Conservation (phyloP, 2,329 filamentous ascomycete genomes). For the Stagonosporopsis vannaccii region DNA sequence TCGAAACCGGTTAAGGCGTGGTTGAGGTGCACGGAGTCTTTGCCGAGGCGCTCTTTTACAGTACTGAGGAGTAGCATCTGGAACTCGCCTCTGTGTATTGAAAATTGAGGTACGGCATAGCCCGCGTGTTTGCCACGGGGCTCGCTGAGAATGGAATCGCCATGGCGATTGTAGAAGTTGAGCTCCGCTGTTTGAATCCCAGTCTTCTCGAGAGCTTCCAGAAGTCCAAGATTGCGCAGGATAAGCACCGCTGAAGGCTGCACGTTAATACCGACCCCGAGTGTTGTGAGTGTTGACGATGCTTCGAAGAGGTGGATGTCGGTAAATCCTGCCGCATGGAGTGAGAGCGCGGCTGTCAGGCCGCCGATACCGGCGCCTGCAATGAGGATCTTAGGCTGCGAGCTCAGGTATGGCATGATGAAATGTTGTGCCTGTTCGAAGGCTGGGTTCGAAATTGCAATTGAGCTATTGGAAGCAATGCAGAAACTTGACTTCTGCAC, state of each 20-base stretch:
- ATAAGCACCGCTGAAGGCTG: constrained; percentile 57
- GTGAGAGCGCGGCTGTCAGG: constrained; percentile 71
- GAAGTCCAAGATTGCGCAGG: constrained; percentile 53
- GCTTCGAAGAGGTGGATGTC: constrained; percentile 56
- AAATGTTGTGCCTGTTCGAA: background rate
- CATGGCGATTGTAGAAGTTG: constrained; percentile 56
- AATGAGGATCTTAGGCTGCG: constrained; percentile 38
- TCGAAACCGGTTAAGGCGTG: constrained; percentile 49
- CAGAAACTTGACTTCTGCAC: background rate
- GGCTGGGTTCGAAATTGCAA: background rate
- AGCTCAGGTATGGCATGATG: constrained; percentile 30
- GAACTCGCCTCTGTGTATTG: constrained; percentile 56
- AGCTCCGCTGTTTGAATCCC: constrained; percentile 54
- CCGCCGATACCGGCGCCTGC: constrained; percentile 73
- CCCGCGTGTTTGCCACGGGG: constrained; percentile 52
- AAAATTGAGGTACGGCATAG: constrained; percentile 55
- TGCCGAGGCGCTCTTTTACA: constrained; percentile 52
- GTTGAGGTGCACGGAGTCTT: constrained; percentile 49
- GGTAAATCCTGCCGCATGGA: constrained; percentile 72
- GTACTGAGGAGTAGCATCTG: constrained; percentile 55
- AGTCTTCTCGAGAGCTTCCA: constrained; percentile 51
- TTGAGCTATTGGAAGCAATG: background rate
- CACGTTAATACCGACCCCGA: constrained; percentile 58
- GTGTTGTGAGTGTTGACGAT: constrained; percentile 50
- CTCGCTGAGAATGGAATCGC: constrained; percentile 54